Evolutionary conservation across 352 stramenopile species (phyloP).

Genomic region (Pythium chondricola): DNA sequence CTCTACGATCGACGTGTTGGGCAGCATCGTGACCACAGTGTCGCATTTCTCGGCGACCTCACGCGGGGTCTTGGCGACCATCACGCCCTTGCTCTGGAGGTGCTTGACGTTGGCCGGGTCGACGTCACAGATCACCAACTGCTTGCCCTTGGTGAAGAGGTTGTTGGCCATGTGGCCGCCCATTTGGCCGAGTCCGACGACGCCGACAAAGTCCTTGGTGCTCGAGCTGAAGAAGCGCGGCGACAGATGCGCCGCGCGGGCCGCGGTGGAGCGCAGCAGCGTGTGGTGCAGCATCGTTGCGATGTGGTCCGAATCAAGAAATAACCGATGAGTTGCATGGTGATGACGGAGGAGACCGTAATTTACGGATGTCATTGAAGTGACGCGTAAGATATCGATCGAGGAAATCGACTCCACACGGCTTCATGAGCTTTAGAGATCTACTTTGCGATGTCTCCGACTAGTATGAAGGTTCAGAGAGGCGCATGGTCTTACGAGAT

Average conservation of each 20-base stretch:
- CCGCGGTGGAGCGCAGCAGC: conserved; percentile 1
- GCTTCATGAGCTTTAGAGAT: too few species aligned
- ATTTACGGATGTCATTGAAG: too few species aligned
- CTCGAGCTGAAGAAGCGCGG: conserved; percentile 9
- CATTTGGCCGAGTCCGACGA: conserved; percentile 95
- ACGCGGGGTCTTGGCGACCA: conserved; percentile 41
- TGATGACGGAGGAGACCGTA: too few species aligned
- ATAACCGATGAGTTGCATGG: too few species aligned
- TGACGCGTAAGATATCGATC: too few species aligned
- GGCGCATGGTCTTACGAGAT: too few species aligned
- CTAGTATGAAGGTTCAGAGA: too few species aligned
- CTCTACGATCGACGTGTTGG: conserved; percentile 86
- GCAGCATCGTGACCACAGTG: conserved; percentile 95
- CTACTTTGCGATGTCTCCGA: too few species aligned
- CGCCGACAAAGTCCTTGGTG: conserved; percentile 54
- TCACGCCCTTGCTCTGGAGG: conserved; percentile 46
- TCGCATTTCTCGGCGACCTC: conserved; percentile 75
- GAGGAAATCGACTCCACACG: too few species aligned
- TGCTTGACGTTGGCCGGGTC: conserved; percentile 39
- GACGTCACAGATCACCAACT: conserved; percentile 79
- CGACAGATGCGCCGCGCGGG: neutral
- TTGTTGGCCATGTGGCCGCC: conserved; percentile 91
- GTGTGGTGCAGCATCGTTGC: conserved; percentile 12
- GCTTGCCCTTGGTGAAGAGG: conserved; percentile 73
- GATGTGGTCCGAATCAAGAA: neutral